Evolutionary conservation across 768 basidiomycete species (phyloP).

Genomic region (Amylocystis lapponica): DNA sequence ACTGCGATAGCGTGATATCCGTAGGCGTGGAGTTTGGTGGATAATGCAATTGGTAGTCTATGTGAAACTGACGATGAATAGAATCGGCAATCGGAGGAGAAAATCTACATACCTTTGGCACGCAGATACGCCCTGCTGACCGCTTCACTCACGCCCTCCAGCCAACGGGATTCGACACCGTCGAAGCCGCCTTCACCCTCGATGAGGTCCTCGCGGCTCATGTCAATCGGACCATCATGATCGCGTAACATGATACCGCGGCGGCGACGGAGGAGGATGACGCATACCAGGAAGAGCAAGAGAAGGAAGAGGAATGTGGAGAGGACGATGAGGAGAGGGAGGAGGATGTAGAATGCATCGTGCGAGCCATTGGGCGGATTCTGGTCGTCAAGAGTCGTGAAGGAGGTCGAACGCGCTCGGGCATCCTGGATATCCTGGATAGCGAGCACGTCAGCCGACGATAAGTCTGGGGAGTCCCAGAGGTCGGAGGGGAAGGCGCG

Average conservation of each 20-base stretch:
- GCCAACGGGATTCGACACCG: conserved; percentile 88
- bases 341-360: conserved; percentile 78
- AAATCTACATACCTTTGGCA: conserved; percentile 67
- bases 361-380: conserved; percentile 24
- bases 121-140: conserved; percentile 68
- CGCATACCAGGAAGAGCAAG: conserved; percentile 84
- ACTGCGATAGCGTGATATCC: conserved; percentile 97
- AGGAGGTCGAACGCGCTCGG: neutral
- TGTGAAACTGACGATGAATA: conserved; percentile 1
- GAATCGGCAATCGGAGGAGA: conserved; percentile 1
- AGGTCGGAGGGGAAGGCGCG: neutral
- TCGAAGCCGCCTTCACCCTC: conserved; percentile 93
- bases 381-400: conserved; percentile 8
- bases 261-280: conserved; percentile 75
- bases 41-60: conserved; percentile 82
- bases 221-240: conserved; percentile 87
- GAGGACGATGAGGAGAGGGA: conserved; percentile 91
- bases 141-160: conserved; percentile 71
- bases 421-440: conserved; percentile 4
- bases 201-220: conserved; percentile 86
- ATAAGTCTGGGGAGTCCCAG: conserved; percentile 13
- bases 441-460: conserved; percentile 11
- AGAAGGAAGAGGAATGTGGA: conserved; percentile 91
- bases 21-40: conserved; percentile 95
- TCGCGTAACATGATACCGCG: conserved; percentile 78